phyloP scores from a whole-genome alignment of 1,284 basidiomycete species.

The Amylostereum chailletii region DNA sequence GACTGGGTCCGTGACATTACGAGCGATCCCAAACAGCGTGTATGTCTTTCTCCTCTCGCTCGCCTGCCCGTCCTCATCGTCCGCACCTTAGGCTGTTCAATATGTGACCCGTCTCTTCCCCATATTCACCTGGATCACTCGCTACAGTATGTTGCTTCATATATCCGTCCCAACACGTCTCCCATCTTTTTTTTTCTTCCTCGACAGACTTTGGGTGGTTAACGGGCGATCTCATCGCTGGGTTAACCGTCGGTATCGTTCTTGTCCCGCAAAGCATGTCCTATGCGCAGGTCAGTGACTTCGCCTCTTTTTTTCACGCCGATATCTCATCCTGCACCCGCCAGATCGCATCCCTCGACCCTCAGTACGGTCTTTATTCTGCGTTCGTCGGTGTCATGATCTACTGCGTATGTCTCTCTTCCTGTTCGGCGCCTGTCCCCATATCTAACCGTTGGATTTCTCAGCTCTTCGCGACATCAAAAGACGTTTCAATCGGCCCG shows the following conservation, averaged over 20 bases:
- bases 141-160: constrained; percentile 60
- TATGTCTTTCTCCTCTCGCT: constrained; percentile 22
- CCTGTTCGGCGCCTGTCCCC: constrained; percentile 18
- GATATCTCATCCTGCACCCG: constrained; percentile 11
- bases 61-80: constrained; percentile 4
- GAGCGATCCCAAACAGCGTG: constrained; percentile 37
- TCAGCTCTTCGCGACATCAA: constrained; percentile 87
- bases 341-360: constrained; percentile 77
- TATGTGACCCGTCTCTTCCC: constrained; percentile 76
- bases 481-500: constrained; percentile 93
- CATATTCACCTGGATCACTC: constrained; percentile 72
- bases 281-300: constrained; percentile 52
- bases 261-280: constrained; percentile 87
- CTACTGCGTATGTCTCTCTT: constrained; percentile 55
- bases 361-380: constrained; percentile 92
- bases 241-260: constrained; percentile 87
- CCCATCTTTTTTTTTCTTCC: constrained; percentile 5
- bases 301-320: neutral
- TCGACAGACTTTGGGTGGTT: constrained; percentile 60
- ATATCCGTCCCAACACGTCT: constrained; percentile 6
- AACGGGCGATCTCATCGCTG: constrained; percentile 78
- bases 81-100: constrained; percentile 33
- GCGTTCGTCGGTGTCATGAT: constrained; percentile 85
- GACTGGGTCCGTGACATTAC: constrained; percentile 40
- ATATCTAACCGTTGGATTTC: constrained; percentile 3